phyloP scores from a whole-genome alignment of 768 basidiomycete genomes.

The Cystobasidiopsis lactophilus region DNA sequence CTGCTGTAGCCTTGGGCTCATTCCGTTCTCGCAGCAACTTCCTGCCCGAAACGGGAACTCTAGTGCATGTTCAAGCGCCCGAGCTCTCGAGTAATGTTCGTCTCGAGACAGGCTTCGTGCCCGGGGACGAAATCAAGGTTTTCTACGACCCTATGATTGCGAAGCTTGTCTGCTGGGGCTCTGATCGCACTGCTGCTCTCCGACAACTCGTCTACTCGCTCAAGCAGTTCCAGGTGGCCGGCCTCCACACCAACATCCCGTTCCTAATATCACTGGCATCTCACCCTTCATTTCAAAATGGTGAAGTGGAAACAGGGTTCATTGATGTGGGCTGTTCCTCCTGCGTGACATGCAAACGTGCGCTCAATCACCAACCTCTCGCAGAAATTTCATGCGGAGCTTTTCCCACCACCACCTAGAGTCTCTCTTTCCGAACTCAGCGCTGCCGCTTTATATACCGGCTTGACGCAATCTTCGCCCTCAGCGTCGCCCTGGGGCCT shows the following conservation, averaged over 20 bases:
- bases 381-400: no score
- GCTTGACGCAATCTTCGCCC: no score
- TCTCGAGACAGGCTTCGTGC: slow-evolving; percentile 71
- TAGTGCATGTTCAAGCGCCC: slow-evolving; percentile 64
- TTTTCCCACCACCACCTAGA: no score
- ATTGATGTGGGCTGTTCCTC: slow-evolving; percentile 38
- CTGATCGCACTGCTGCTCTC: slow-evolving; percentile 62
- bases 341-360: background rate
- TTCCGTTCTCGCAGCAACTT: slow-evolving; percentile 35
- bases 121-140: slow-evolving; percentile 37
- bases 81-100: slow-evolving; percentile 44
- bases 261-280: slow-evolving; percentile 59
- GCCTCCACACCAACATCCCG: slow-evolving; percentile 75
- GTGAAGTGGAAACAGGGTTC: slow-evolving; percentile 76
- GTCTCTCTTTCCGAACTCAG: no score
- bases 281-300: slow-evolving; percentile 50
- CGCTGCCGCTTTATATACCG: no score
- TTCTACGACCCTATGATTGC: slow-evolving; percentile 85
- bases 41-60: slow-evolving; percentile 66
- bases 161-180: slow-evolving; percentile 70
- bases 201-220: slow-evolving; percentile 55
- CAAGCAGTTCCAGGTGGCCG: slow-evolving; percentile 73
- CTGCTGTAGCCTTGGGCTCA: background rate
- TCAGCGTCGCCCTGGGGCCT: no score
- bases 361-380: no score